Evolutionary conservation across 352 stramenopile species (phyloP).

Genomic region (Pythium coloratum): DNA sequence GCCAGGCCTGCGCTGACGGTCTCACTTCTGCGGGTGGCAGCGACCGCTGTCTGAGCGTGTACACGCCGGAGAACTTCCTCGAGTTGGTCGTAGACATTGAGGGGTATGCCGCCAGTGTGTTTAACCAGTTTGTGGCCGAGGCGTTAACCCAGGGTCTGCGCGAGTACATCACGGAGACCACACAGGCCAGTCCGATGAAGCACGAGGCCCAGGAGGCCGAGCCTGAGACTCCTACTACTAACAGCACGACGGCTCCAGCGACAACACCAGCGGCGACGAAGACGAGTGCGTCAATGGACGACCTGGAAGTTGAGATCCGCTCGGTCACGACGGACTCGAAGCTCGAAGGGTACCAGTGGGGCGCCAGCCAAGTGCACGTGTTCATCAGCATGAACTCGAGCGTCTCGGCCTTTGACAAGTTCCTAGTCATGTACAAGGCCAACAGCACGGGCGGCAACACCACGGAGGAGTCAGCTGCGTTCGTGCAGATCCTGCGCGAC

Average conservation of each 20-base stretch:
- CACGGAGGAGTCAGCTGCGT: constrained; percentile 19
- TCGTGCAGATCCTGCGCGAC: constrained; percentile 31
- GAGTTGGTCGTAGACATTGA: constrained; percentile 42
- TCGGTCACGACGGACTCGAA: constrained; percentile 30
- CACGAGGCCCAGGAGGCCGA: constrained; percentile 1
- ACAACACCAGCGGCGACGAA: not conserved
- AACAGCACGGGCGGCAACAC: constrained; percentile 18
- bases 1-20: constrained; percentile 29
- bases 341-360: constrained; percentile 41
- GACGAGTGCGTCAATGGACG: not conserved
- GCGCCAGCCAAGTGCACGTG: constrained; percentile 34
- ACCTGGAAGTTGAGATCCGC: constrained; percentile 37
- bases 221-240: not conserved
- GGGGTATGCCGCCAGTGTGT: constrained; percentile 46
- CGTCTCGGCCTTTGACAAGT: constrained; percentile 39
- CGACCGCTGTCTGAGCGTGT: constrained; percentile 33
- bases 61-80: constrained; percentile 33
- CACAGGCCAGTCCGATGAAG: not conserved
- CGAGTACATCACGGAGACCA: constrained; percentile 35
- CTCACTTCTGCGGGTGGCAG: constrained; percentile 31
- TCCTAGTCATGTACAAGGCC: constrained; percentile 38
- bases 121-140: constrained; percentile 37
- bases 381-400: constrained; percentile 42
- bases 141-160: constrained; percentile 37
- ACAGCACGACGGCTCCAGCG: not conserved